These are phyloP conservation scores for Lentinula sp. DNA, from an alignment of 768 basidiomycete species.

Conservation along the genomic window DNA sequence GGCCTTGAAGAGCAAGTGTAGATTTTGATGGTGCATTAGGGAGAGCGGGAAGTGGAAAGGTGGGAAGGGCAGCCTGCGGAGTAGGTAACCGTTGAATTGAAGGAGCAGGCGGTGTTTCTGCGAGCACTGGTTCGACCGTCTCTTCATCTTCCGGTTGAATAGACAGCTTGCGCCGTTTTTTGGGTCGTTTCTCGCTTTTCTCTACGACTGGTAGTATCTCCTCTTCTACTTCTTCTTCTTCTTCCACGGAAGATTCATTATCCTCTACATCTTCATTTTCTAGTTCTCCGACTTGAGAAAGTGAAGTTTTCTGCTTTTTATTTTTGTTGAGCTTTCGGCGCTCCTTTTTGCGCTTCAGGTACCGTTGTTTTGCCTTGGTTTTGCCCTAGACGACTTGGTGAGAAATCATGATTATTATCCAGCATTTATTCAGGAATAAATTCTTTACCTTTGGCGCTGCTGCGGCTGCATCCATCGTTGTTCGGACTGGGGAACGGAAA, in stretches of 20 bases:
- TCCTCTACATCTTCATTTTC: conserved; percentile 18
- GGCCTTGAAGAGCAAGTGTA: conserved; percentile 69
- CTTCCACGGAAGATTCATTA: conserved; percentile 12
- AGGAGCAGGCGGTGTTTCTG: conserved; percentile 1
- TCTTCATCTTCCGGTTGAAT: conserved; percentile 14
- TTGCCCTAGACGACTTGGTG: conserved; percentile 31
- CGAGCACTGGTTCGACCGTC: conserved; percentile 1
- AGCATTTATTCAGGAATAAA: neutral
- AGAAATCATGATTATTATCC: neutral
- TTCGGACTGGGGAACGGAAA: no score
- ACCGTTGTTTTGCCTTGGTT: conserved; percentile 68
- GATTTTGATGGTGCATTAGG: conserved; percentile 68
- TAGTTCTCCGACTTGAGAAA: conserved; percentile 14
- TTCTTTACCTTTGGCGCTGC: neutral
- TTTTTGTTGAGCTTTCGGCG: conserved; percentile 44
- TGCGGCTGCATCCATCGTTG: neutral
- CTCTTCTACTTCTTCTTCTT: conserved; percentile 18
- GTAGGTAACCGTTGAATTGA: conserved; percentile 14
- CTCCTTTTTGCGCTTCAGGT: conserved; percentile 67
- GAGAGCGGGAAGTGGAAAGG: conserved; percentile 61
- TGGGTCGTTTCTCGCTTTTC: conserved; percentile 25
- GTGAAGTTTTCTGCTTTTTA: neutral
- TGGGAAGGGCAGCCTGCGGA: conserved; percentile 41
- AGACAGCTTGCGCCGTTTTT: conserved; percentile 37
- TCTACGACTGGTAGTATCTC: conserved; percentile 15